A percentile compares a stretch with the other conserved stretches of the same genome.
Conservation (phyloP, 306 rosid genomes). For the Phaseolus lunatus region DNA sequence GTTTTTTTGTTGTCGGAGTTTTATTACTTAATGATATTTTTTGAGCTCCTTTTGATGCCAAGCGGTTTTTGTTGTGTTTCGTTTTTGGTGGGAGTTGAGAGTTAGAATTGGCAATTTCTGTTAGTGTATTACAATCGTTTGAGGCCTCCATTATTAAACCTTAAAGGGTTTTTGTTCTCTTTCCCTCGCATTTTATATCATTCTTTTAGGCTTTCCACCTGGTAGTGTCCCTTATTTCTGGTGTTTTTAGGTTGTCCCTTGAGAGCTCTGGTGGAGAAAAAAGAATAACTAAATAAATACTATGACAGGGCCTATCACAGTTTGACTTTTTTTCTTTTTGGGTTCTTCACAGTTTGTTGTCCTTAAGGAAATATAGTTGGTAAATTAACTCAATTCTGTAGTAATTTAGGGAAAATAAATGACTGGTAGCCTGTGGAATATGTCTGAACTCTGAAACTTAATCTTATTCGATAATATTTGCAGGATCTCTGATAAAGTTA, state of each 20-base stretch:
- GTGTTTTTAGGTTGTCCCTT: conserved; percentile 9
- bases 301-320: neutral
- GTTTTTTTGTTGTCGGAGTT: neutral
- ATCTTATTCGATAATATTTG: conserved; percentile 39
- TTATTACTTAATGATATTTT: neutral
- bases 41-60: neutral
- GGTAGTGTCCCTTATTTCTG: conserved; percentile 6
- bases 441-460: conserved; percentile 39
- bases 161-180: conserved; percentile 2
- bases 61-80: conserved; percentile 28
- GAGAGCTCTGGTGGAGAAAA: conserved; percentile 19
- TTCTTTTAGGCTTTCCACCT: conserved; percentile 13
- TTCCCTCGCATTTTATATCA: conserved; percentile 4
- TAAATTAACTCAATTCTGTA: neutral
- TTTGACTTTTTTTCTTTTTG: neutral
- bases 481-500: conserved; percentile 97
- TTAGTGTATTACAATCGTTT: conserved; percentile 21
- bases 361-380: neutral
- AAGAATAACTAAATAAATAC: neutral
- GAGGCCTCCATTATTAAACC: conserved; percentile 6
- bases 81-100: neutral
- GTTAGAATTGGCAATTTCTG: conserved; percentile 18
- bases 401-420: neutral
- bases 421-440: conserved; percentile 23
- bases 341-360: conserved; percentile 3